Evolutionary conservation across 73 alveolate species (phyloP), one percentile per base, ranked within the genome.

Genomic region (Loxodes magnus): DNA sequence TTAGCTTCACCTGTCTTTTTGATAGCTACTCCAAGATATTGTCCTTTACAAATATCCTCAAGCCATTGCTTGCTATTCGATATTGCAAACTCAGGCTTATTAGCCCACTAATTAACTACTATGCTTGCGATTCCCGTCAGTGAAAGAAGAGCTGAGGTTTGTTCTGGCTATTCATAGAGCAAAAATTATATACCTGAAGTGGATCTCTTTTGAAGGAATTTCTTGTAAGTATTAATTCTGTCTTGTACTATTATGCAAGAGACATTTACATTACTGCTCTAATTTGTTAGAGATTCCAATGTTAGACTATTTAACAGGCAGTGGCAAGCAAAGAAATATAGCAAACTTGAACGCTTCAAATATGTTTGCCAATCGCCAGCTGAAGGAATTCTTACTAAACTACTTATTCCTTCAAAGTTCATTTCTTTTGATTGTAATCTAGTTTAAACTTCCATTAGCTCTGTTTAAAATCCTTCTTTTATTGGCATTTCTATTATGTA

Each of bases 31-130:
- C n/a, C n/a, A n/a, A n/a, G n/a, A n/a, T n/a, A n/a, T n/a, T n/a
- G n/a, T n/a, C n/a, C n/a, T n/a, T n/a, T n/a, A n/a, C n/a, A n/a
- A n/a, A n/a, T n/a, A n/a, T n/a, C n/a, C n/a, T n/a, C n/a, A n/a
- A n/a, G n/a, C n/a, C n/a, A n/a, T n/a, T n/a, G n/a, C n/a, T n/a
- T n/a, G n/a, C n/a, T n/a, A n/a, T n/a, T n/a, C n/a, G n/a, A n/a
- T n/a, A n/a, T n/a, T n/a, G n/a, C n/a, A n/a, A n/a, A n/a, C n/a
- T 69, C 83, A 15, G 83, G 83, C 30, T 64, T 56, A 42, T 60
- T 43, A 2, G 75, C 62, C 83, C 83, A 69, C 9, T 59, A 64
- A 43, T 69, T 69, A 7, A 67, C 26, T 51, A 69, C 41, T 12
- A 69, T 25, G 12, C 69, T 42, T 29, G 70, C 22, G 10, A 69